Evolutionary conservation across 352 stramenopile genomes (phyloP).

Genomic region (Globisporangium megalacanthum): DNA sequence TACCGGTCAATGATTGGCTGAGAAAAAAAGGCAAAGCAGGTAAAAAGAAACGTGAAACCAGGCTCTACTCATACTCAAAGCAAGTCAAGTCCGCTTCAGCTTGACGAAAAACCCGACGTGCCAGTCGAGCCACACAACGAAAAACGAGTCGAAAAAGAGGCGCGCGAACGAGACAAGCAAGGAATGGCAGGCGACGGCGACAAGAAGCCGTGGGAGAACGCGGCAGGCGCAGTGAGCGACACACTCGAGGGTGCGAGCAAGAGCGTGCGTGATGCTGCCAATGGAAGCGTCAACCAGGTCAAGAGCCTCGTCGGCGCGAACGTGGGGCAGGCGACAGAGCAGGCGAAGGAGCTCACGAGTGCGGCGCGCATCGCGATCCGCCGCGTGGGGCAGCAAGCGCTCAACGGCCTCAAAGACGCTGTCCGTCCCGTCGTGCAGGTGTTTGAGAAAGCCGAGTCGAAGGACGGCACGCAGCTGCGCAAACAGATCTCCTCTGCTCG

Average conservation of each 20-base stretch:
- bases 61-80: not conserved
- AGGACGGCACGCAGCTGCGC: slow-evolving; percentile 61
- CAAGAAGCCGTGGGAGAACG: slow-evolving; percentile 63
- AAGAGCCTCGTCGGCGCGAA: slow-evolving; percentile 31
- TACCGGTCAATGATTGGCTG: too few species aligned
- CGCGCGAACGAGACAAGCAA: not conserved
- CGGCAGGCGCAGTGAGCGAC: slow-evolving; percentile 34
- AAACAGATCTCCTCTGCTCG: slow-evolving; percentile 45
- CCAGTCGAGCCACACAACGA: not conserved
- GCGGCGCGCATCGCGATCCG: slow-evolving; percentile 43
- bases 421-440: slow-evolving; percentile 50
- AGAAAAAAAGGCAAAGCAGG: too few species aligned
- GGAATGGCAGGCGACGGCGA: slow-evolving; percentile 20
- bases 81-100: not conserved
- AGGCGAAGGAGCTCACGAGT: slow-evolving; percentile 60
- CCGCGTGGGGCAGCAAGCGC: slow-evolving; percentile 31
- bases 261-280: slow-evolving; percentile 31
- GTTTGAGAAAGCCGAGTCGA: slow-evolving; percentile 55
- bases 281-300: slow-evolving; percentile 31
- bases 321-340: slow-evolving; percentile 42
- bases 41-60: too few species aligned
- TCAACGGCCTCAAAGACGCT: slow-evolving; percentile 27
- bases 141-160: not conserved
- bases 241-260: slow-evolving; percentile 47
- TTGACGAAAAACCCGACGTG: not conserved